phyloP scores from a whole-genome alignment of 768 basidiomycete species.

The Agrocybe pediades region DNA sequence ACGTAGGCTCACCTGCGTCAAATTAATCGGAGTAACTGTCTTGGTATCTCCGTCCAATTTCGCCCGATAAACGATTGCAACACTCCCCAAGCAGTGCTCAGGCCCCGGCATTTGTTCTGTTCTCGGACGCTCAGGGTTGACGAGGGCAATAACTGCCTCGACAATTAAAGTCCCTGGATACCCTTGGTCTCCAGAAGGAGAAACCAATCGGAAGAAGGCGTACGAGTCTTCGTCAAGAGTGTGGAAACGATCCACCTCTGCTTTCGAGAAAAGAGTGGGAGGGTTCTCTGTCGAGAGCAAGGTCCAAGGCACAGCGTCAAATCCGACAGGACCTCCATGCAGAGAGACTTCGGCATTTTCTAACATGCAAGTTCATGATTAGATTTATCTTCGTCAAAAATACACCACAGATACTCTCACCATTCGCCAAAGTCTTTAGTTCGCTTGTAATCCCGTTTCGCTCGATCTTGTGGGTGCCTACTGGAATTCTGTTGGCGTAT shows the following conservation, averaged over 20 bases:
- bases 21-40: conserved; percentile 69
- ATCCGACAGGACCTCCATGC: conserved; percentile 71
- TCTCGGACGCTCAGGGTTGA: conserved; percentile 32
- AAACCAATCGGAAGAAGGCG: conserved; percentile 59
- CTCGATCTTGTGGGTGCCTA: conserved; percentile 52
- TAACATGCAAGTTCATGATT: conserved; percentile 18
- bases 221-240: conserved; percentile 31
- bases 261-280: conserved; percentile 55
- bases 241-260: conserved; percentile 50
- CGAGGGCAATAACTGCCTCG: conserved; percentile 57
- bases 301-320: conserved; percentile 59
- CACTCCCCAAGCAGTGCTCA: conserved; percentile 60
- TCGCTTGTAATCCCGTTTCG: conserved; percentile 52
- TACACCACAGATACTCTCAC: conserved; percentile 22
- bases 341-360: conserved; percentile 61
- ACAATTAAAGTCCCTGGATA: conserved; percentile 61
- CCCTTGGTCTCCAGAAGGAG: conserved; percentile 70
- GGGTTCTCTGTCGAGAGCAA: conserved; percentile 38
- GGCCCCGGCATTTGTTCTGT: conserved; percentile 22
- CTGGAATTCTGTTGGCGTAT: conserved; percentile 73
- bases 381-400: not conserved
- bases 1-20: conserved; percentile 62
- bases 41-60: conserved; percentile 53
- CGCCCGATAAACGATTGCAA: conserved; percentile 70
- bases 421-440: conserved; percentile 46